phyloP scores from a whole-genome alignment of 2,329 filamentous ascomycete species.

The Penicillium sp. region DNA sequence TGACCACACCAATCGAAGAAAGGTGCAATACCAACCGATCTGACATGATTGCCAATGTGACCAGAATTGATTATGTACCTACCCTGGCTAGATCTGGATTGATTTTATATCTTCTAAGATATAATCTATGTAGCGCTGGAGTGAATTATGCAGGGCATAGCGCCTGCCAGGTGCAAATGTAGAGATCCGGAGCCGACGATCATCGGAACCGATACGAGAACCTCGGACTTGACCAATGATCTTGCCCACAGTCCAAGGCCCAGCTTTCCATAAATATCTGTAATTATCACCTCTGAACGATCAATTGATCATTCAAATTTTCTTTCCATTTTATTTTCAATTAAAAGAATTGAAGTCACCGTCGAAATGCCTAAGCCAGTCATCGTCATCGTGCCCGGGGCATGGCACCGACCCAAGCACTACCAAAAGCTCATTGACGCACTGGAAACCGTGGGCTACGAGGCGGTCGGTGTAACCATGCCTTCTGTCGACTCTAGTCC shows the following conservation, averaged over 20 bases:
- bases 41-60: too few relatives aligned
- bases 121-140: too few relatives aligned
- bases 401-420: constrained; percentile 29
- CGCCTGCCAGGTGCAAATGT: too few relatives aligned
- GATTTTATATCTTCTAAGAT: too few relatives aligned
- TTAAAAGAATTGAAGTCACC: neutral
- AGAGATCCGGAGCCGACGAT: neutral
- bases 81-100: too few relatives aligned
- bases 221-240: neutral
- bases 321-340: neutral
- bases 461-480: constrained; percentile 22
- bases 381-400: constrained; percentile 32
- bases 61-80: too few relatives aligned
- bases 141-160: too few relatives aligned
- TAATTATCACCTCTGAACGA: neutral
- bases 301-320: neutral
- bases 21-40: too few relatives aligned
- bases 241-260: neutral
- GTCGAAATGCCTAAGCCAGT: constrained; percentile 22
- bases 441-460: constrained; percentile 19
- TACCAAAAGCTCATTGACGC: constrained; percentile 23
- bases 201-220: neutral
- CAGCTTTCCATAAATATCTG: neutral
- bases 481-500: constrained; percentile 28
- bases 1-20: too few relatives aligned